Base-by-base conservation (phyloP, 164 flowering plant species). In the Macadamia integrifolia region DNA sequence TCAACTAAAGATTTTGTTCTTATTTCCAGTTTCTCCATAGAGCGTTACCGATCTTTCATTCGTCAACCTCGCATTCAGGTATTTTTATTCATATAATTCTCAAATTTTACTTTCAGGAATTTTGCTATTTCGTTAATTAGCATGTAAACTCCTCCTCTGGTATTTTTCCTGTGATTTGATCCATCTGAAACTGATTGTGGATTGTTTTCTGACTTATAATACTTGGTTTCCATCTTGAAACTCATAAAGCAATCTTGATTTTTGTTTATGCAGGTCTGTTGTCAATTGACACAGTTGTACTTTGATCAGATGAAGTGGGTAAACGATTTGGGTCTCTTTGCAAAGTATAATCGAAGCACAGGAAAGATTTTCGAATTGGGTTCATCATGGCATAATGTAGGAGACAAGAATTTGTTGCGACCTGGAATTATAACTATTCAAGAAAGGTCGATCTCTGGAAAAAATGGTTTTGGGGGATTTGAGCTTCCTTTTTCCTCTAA, bases 221-320 rank as follows among this genome's bases (percentile, higher is more conserved):
- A 3, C 9, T 46, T 46, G 50, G 3, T 46, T 46, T 11, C 57
- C 57, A 49, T 17, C 57, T 12, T 17, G 2, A 17, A 14, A 53
- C 57, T 13, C 18, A 14, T 53, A 17, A 53, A 53, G 46, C 8
- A 44, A 42, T 44, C 42, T 35, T 28, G 31, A 30, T 42, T 29
- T 49, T 48, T 50, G 42, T 60, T 65, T 40, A 49, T 48, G 40
- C 70, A 72, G 70, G 58, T 55, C 53, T 17, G 29, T 60, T 5
- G 58, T 55, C 53, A 11, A 15, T 60, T 5, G 40, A 49, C 56
- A 59, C 46, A 59, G 30, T 30, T 8, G 7, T 12, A 49, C 46
- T 50, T 62, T 14, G 42, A 44, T 62, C 10, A 62, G 65, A 75
- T 75, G 75, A 76, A 65, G 71, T 55, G 72, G 72, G 65, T 71